These are phyloP conservation scores for Zoysia pacifica DNA, from an alignment of 176 grass and related monocot genomes.

Conservation along the genomic window DNA sequence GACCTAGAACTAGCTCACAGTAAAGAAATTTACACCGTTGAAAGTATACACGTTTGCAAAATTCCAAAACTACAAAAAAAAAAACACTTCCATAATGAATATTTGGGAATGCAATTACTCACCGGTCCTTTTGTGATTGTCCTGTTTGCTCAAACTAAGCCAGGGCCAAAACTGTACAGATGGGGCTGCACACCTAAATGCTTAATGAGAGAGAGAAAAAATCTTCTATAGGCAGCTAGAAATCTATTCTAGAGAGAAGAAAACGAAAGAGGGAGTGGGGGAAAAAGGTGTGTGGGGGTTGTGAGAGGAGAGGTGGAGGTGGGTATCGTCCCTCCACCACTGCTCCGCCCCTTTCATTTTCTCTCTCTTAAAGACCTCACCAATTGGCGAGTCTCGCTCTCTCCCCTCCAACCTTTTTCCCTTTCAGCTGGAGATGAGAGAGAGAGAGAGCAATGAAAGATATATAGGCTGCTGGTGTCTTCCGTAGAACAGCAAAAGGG, in stretches of 20 bases:
- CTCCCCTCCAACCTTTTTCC: slow-evolving; percentile 54
- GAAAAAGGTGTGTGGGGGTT: slow-evolving; percentile 31
- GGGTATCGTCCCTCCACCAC: slow-evolving; percentile 71
- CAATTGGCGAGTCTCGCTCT: slow-evolving; percentile 44
- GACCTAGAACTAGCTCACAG: neutral
- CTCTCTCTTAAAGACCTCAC: slow-evolving; percentile 49
- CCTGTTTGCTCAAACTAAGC: slow-evolving; percentile 46
- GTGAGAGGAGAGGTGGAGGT: slow-evolving; percentile 49
- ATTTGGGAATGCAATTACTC: slow-evolving; percentile 24
- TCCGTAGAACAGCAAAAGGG: slow-evolving; percentile 69
- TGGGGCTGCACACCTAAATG: slow-evolving; percentile 38
- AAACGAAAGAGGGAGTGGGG: slow-evolving; percentile 46
- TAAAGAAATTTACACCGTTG: neutral
- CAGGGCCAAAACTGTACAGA: slow-evolving; percentile 46
- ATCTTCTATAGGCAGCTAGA: slow-evolving; percentile 33
- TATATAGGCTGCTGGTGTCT: slow-evolving; percentile 48
- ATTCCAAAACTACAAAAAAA: no score
- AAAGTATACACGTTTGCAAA: no score
- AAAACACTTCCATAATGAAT: neutral
- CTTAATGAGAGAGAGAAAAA: slow-evolving; percentile 38
- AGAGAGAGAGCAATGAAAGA: slow-evolving; percentile 25
- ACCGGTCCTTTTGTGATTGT: slow-evolving; percentile 32
- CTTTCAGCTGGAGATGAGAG: slow-evolving; percentile 63
- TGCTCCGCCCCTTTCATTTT: slow-evolving; percentile 39
- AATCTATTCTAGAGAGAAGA: slow-evolving; percentile 37